Evolutionary conservation across 169 alveolate genomes (phyloP).

Genomic region (Cryptosporidium bovis): DNA sequence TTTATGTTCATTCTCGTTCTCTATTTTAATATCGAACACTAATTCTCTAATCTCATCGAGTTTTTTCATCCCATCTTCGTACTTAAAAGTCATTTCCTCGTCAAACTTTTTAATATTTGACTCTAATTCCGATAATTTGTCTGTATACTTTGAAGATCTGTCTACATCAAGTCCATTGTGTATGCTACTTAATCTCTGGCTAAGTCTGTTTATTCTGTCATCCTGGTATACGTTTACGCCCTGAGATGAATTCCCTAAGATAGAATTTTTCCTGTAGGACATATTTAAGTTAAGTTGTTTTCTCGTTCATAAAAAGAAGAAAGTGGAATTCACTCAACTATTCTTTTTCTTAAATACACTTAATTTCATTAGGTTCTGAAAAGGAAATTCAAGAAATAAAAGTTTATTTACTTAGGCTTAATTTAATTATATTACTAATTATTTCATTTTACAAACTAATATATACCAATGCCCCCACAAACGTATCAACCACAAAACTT

Average conservation of each 20-base stretch:
- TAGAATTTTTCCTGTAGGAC: too few species aligned
- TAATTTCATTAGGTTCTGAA: too few species aligned
- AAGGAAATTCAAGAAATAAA: too few species aligned
- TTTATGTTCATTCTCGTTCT: not conserved
- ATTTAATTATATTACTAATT: too few species aligned
- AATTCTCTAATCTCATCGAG: slow-evolving; percentile 2
- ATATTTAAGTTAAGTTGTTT: too few species aligned
- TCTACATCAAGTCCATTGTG: slow-evolving; percentile 63
- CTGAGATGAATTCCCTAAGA: not conserved
- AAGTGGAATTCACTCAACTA: too few species aligned
- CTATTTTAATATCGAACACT: not conserved
- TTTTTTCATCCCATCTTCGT: slow-evolving; percentile 39
- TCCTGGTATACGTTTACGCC: slow-evolving; percentile 18
- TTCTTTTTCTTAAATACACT: too few species aligned
- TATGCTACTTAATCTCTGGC: slow-evolving; percentile 61
- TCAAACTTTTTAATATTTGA: slow-evolving; percentile 14
- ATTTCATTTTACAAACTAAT: too few species aligned
- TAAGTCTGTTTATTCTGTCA: slow-evolving; percentile 54
- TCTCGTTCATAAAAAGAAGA: too few species aligned
- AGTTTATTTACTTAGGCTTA: too few species aligned
- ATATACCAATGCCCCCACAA: too few species aligned
- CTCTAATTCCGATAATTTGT: slow-evolving; percentile 38
- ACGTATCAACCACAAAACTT: too few species aligned
- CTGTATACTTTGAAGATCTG: slow-evolving; percentile 21
- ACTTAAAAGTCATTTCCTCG: slow-evolving; percentile 22